Evolutionary conservation across 306 rosid species (phyloP), one percentile per base, ranked within the genome.

Genomic region (Rosa persica): DNA sequence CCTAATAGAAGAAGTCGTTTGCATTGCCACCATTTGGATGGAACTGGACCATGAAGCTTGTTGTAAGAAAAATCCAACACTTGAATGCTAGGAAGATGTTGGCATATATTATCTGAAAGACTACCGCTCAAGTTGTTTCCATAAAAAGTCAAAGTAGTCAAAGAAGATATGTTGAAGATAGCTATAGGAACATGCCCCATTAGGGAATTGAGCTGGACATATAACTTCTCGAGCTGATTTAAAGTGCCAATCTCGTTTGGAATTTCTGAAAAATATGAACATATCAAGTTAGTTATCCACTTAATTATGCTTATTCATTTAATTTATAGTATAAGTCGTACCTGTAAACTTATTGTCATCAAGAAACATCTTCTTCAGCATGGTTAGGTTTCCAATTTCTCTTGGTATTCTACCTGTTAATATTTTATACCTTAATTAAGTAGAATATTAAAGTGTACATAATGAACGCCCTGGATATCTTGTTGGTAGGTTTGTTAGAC

Each of bases 151-250:
- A 81, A 43, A 11, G 0, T 25, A 8, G 7, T 43, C 48, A 75
- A 15, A 54, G 80, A 15, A 42, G 80, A 81, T 55, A 75, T 27
- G 25, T 81, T 81, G 72, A 74, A 81, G 3, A 75, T 11, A 34
- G 15, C 1, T 0, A 0, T 30, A 30, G 36, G 83, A 69, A 75
- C 51, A 27, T 43, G 6, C 13, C 72, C 83, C 10, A 68, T 55
- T 25, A 81, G 15, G 68, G n/a, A 40, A 72, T 72, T 79, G 8
- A 1, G 8, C 20, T 61, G 64, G 15, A 79, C 3, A 43, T 12
- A 5, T 10, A 79, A 72, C 11, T 40, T n/a, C 82, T 36, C 22
- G 54, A 61, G 66, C 22, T 51, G 27, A 43, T 44, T 12, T 20
- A 72, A 13, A 5, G 0, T 36, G 6, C 66, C 34, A 25, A 61